Percentiles rank a stretch among this genome's conserved stretches.
These are phyloP conservation scores for Oehlia diaphana DNA, from an alignment of 192 early-diverging fungal species.

Conservation along the genomic window DNA sequence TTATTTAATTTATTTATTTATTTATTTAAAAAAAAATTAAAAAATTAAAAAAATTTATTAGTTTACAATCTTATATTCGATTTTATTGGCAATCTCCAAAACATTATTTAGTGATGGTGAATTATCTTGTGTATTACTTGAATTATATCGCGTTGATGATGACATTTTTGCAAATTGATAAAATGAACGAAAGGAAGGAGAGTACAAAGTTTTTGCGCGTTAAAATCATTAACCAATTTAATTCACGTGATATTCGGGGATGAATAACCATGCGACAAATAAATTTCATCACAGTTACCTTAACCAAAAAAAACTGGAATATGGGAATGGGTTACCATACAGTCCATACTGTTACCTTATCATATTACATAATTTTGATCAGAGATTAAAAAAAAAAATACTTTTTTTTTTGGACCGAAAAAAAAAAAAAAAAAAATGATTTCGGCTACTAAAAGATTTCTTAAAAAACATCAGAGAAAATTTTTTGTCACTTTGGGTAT, in stretches of 20 bases:
- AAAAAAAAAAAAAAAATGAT: not conserved
- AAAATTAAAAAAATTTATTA: not conserved
- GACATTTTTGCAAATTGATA: not conserved
- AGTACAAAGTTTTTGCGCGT: too few relatives aligned
- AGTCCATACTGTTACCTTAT: too few relatives aligned
- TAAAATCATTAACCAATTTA: too few relatives aligned
- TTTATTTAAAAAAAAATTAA: not conserved
- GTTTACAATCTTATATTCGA: conserved; percentile 4
- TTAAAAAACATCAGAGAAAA: conserved; percentile 66
- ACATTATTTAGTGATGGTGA: not conserved
- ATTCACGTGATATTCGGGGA: too few relatives aligned
- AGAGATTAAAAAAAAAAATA: not conserved
- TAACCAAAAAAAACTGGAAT: too few relatives aligned
- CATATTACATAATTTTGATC: too few relatives aligned
- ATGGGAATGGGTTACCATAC: too few relatives aligned
- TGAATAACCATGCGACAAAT: too few relatives aligned
- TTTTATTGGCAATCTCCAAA: conserved; percentile 1
- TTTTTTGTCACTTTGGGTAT: conserved; percentile 65
- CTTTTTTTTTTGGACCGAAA: not conserved
- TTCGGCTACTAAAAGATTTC: conserved; percentile 35
- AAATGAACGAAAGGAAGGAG: too few relatives aligned
- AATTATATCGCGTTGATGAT: not conserved
- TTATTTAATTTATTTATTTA: not conserved
- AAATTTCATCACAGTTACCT: too few relatives aligned
- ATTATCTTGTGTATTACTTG: not conserved